Percentiles rank a stretch among this genome's conserved stretches.
Conservation (phyloP, 2,329 filamentous ascomycete genomes). For the Fonsecaea monophora region DNA sequence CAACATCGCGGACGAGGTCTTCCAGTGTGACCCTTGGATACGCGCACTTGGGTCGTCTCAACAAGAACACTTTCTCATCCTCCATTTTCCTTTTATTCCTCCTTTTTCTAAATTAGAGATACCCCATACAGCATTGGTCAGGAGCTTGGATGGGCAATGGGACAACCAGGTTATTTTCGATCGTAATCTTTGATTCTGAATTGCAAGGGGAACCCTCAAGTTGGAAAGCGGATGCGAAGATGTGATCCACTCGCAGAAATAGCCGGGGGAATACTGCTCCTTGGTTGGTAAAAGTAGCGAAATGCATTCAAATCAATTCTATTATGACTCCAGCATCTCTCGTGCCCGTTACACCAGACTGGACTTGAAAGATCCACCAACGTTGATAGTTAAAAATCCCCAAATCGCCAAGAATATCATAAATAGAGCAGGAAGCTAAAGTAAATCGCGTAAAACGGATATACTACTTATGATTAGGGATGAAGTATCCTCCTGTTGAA, state of each 20-base stretch:
- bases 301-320: background rate
- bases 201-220: background rate
- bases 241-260: background rate
- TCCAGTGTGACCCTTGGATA: background rate
- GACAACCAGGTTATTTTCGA: background rate
- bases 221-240: background rate
- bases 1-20: conserved; percentile 4
- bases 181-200: background rate
- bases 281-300: background rate
- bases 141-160: conserved; percentile 16
- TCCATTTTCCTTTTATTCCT: conserved; percentile 11
- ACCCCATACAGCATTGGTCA: conserved; percentile 31
- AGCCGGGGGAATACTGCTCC: background rate
- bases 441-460: too few species aligned
- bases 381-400: background rate
- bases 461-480: too few species aligned
- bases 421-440: too few species aligned
- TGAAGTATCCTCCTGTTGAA: too few species aligned
- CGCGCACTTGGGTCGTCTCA: background rate
- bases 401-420: background rate
- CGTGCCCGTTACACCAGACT: background rate
- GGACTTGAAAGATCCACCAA: background rate
- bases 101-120: conserved; percentile 29
- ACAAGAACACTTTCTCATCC: background rate
- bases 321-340: background rate